Evolutionary conservation across 2,329 filamentous ascomycete genomes (phyloP).

Genomic region (Thelonectria rubi): DNA sequence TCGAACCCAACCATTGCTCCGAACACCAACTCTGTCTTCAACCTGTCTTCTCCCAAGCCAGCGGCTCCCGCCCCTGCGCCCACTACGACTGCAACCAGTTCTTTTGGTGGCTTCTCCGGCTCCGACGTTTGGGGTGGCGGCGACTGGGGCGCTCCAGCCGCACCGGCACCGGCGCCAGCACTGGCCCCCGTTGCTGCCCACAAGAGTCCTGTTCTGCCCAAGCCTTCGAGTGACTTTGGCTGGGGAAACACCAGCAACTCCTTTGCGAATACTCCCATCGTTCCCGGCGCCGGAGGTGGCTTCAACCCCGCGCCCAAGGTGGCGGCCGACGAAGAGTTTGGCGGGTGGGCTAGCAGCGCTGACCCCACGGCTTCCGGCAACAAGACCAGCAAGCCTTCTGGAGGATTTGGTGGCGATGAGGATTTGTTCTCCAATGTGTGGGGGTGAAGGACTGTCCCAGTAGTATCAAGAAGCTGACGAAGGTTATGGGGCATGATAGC

Average conservation of each 20-base stretch:
- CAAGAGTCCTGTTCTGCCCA: constrained; percentile 66
- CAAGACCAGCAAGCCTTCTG: constrained; percentile 62
- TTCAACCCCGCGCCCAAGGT: constrained; percentile 73
- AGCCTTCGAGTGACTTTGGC: constrained; percentile 66
- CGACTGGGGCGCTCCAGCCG: constrained; percentile 78
- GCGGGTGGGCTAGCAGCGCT: constrained; percentile 86
- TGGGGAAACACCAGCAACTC: constrained; percentile 60
- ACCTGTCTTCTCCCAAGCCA: constrained; percentile 69
- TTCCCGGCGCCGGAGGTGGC: constrained; percentile 70
- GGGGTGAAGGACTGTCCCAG: constrained; percentile 63
- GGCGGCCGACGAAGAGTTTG: constrained; percentile 92
- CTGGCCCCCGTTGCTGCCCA: constrained; percentile 57
- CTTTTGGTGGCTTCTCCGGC: constrained; percentile 54
- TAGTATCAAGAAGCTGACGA: constrained; percentile 25
- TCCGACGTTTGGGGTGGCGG: constrained; percentile 87
- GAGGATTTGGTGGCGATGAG: constrained; percentile 74
- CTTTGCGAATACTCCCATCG: constrained; percentile 68
- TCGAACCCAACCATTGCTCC: constrained; percentile 52
- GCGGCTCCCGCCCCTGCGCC: constrained; percentile 55
- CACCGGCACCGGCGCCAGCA: constrained; percentile 54
- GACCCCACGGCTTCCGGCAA: constrained; percentile 53
- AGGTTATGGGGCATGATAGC: background rate
- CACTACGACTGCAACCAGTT: constrained; percentile 43
- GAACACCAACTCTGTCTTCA: constrained; percentile 75
- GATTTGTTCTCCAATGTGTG: constrained; percentile 97